Evolutionary conservation across 148 eudicot species (phyloP).

Genomic region (Silene uniflora): DNA sequence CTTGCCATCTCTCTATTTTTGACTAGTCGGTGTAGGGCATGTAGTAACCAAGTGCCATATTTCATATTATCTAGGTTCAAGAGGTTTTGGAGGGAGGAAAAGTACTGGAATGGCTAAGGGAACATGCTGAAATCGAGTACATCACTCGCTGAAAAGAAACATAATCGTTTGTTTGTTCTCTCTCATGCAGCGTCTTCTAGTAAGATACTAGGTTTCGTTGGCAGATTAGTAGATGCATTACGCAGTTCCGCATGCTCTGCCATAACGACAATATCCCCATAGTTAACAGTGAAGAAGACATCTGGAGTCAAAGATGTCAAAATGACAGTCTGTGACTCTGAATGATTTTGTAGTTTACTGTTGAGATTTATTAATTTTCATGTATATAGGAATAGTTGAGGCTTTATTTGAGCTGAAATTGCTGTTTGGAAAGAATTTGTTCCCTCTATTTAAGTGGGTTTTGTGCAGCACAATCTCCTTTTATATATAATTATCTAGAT

Average conservation of each 20-base stretch:
- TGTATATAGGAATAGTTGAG: constrained; percentile 8
- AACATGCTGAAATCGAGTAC: constrained; percentile 67
- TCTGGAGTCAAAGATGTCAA: neutral
- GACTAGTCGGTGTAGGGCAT: neutral
- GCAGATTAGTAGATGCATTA: neutral
- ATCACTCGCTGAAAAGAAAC: constrained; percentile 21
- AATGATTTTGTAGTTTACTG: constrained; percentile 12
- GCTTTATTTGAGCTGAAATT: neutral
- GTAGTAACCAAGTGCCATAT: neutral
- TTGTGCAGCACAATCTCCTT: neutral
- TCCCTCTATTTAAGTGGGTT: neutral
- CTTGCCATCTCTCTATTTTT: neutral
- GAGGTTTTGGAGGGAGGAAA: constrained; percentile 93
- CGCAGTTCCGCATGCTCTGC: constrained; percentile 1
- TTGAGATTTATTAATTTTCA: neutral
- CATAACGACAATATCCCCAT: neutral
- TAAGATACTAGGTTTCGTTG: neutral
- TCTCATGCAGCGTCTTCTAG: neutral
- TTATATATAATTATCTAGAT: neutral
- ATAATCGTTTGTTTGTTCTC: neutral
- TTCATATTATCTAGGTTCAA: constrained; percentile 51
- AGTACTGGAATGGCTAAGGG: constrained; percentile 90
- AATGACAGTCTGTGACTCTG: neutral
- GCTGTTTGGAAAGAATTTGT: neutral
- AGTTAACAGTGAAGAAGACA: neutral